Evolutionary conservation across 192 early-diverging fungal genomes (phyloP), one percentile per base, ranked within the genome.

Genomic region (Coemansia pectinata): DNA sequence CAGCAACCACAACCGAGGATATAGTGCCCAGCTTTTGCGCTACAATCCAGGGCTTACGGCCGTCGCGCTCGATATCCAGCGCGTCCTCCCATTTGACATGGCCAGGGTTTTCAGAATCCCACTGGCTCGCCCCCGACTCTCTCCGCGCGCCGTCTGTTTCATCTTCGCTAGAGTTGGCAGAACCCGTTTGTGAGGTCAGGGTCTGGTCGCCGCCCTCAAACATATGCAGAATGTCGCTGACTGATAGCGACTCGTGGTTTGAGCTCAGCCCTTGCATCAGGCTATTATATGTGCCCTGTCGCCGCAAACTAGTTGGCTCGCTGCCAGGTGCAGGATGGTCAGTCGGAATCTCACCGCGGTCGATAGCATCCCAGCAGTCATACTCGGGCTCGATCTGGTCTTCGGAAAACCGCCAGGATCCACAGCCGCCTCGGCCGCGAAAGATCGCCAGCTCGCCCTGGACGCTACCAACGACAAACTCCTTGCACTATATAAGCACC

Each of bases 381-480:
- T 69, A 83, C 61, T 83, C 81, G 5, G 81, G 81, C 69, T 83
- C 76, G 5, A 75, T 73, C 65, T 83, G 81, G 36, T 67, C 73
- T 47, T 83, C 81, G 14, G 81, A 83, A 40, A 72, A 38, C 48
- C 60, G 66, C 81, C 81, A 83, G 12, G 73, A 60, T 19, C 82
- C 82, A 52, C 82, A 79, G 40, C 82, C 82, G 7, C 82, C 82
- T 23, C 77, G 77, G 6, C 82, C 82, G 4, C 82, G 73, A 48
- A 84, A 84, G 19, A 84, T 74, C 11, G 82, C 82, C 74, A 84
- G 69, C 52, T 84, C 77, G 21, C 82, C 82, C 66, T 84, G 77
- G 4, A 79, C 77, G 44, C 74, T 84, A 3, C 82, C 82, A 42
- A 84, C 82, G 19, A 84, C 77, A 73, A 84, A 84, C 69, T 84